Base-by-base conservation (phyloP, 148 eudicot genomes). In the Vaccinium myrtillus region DNA sequence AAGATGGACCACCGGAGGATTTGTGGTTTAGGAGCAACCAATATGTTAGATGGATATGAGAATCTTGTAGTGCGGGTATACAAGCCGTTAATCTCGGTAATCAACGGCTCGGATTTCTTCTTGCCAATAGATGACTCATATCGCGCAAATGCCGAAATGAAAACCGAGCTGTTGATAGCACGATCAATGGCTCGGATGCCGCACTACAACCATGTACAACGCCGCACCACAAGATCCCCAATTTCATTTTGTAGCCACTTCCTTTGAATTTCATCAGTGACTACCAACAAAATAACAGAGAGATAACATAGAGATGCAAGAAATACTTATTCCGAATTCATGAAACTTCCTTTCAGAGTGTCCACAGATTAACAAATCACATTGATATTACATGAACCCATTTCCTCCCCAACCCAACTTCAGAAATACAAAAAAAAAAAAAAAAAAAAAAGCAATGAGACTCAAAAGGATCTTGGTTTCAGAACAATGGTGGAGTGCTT, bases 401-500 rank as follows among this genome's bases (percentile, higher is more conserved):
- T 46, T n/a, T 21, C 12, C 36, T 21, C 15, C 16, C 14, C 65
- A 30, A 78, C 36, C 11, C 65, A 46, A 43, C 21, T 39, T 32
- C 19, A 36, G 8, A 36, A 32, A 58, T 36, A 65, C 16, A 8
- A 8, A 27, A 21, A 16, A 81, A 25, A 0, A 10, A 49, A 30
- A 3, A 19, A 50, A 51, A 3, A 30, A 30, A 0, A 11, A 16
- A 51, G 8, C 46, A 9, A 13, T 2, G 27, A 63, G 67, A 21
- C 13, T 84, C 27, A 87, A 79, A 86, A 63, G 8, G 91, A 86
- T 69, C 89, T 88, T 56, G 95, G 95, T 67, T 94, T 94, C 51
- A 89, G 78, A 14, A 94, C 95, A 77, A 94, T 87, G 65, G 93
- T 91, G 11, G 93, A 92, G 54, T 94, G 97, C 54, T 89, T 91